Percentiles rank a stretch among this genome's conserved stretches.
Conservation (phyloP, 192 early-diverging fungal genomes). For the Backusella mclennaniae region DNA sequence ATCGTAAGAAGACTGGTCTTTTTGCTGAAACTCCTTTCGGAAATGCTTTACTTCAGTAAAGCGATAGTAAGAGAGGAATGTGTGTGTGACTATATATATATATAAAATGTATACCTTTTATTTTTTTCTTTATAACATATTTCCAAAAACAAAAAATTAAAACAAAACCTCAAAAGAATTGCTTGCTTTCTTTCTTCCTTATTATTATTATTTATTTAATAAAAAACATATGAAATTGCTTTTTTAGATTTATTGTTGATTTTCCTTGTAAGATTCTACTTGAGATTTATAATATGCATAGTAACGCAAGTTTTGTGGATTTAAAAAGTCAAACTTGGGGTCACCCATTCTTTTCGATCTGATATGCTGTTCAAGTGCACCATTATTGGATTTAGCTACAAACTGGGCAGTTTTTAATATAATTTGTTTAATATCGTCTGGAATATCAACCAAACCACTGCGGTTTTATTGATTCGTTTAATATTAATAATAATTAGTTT, state of each 20-base stretch:
- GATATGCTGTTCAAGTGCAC: constrained; percentile 42
- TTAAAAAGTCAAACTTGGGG: constrained; percentile 48
- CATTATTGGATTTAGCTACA: constrained; percentile 39
- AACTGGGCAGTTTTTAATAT: constrained; percentile 44
- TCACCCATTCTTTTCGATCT: constrained; percentile 39
- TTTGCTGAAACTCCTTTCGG: constrained; percentile 20
- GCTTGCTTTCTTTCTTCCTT: background rate
- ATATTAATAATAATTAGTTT: background rate
- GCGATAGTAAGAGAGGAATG: background rate
- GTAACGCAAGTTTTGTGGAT: constrained; percentile 43
- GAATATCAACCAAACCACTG: background rate
- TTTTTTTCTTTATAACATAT: background rate
- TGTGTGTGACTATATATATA: background rate
- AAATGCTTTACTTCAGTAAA: constrained; percentile 7
- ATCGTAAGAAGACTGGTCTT: background rate
- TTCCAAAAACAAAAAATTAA: background rate
- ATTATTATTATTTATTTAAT: background rate
- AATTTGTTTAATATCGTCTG: constrained; percentile 10
- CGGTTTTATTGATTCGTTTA: background rate
- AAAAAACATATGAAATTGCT: background rate
- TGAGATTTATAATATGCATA: constrained; percentile 42
- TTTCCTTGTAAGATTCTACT: background rate
- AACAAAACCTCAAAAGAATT: background rate
- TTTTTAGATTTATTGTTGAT: background rate
- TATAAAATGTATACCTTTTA: constrained; percentile 4